phyloP scores from a whole-genome alignment of 2,329 filamentous ascomycete species.

The Colletotrichum spinosum region DNA sequence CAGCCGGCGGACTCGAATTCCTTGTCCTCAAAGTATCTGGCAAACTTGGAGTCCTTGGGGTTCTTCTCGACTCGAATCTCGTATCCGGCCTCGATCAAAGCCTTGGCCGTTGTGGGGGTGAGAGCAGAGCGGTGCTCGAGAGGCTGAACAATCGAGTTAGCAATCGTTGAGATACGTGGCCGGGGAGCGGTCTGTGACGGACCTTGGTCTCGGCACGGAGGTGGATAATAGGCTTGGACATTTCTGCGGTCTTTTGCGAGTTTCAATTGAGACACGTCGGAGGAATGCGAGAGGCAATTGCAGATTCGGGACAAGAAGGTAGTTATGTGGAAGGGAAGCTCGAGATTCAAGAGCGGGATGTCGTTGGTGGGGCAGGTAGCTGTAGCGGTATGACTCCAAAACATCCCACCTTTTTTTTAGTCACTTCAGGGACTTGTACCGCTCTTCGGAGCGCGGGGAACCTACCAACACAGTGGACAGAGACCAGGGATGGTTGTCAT shows the following conservation, averaged over 20 bases:
- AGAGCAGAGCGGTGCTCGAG: conserved; percentile 63
- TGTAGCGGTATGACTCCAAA: conserved; percentile 26
- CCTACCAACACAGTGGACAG: not conserved
- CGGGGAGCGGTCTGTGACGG: not conserved
- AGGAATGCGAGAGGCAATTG: not conserved
- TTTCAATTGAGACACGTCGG: conserved; percentile 1
- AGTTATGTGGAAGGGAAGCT: conserved; percentile 7
- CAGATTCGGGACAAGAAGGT: conserved; percentile 1
- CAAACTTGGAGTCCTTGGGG: conserved; percentile 52
- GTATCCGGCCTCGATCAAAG: conserved; percentile 76
- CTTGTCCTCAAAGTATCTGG: conserved; percentile 67
- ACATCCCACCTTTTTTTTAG: conserved; percentile 33
- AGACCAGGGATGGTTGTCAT: conserved; percentile 30
- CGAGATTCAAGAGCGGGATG: conserved; percentile 16
- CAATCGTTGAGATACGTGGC: not conserved
- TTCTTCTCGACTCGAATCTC: conserved; percentile 75
- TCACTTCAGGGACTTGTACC: conserved; percentile 23
- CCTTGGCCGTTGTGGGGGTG: conserved; percentile 60
- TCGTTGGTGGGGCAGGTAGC: conserved; percentile 27
- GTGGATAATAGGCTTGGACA: conserved; percentile 52
- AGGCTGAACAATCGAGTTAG: conserved; percentile 45
- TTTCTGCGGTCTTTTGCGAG: conserved; percentile 25
- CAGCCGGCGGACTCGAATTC: conserved; percentile 74
- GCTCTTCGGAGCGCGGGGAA: conserved; percentile 36
- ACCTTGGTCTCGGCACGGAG: conserved; percentile 68